These are phyloP conservation scores for Aspergillus brasiliensis DNA, from an alignment of 2,329 filamentous ascomycete genomes.

Conservation along the genomic window DNA sequence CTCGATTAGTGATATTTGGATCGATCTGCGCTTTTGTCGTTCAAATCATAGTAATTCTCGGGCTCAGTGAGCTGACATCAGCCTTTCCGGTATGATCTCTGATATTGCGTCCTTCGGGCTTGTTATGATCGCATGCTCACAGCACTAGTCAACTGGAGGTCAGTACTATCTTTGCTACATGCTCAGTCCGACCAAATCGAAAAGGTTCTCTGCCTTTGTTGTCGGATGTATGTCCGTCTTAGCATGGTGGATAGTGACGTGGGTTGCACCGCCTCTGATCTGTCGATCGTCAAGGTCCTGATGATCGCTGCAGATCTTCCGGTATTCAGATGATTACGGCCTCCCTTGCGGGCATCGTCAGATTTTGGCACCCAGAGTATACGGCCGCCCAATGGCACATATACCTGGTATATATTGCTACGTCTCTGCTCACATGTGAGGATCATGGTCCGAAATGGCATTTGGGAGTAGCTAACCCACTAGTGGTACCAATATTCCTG, in stretches of 20 bases:
- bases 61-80: background rate
- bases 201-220: background rate
- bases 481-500: background rate
- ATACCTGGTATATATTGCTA: background rate
- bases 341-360: background rate
- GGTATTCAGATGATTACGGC: background rate
- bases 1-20: background rate
- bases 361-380: background rate
- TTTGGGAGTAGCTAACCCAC: background rate
- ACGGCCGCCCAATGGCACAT: background rate
- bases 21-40: background rate
- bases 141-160: background rate
- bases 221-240: slow-evolving; percentile 2
- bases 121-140: background rate
- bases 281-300: background rate
- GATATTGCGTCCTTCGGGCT: background rate
- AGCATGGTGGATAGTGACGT: slow-evolving; percentile 2
- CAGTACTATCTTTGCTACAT: background rate
- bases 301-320: background rate
- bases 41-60: background rate
- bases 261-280: background rate
- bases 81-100: background rate
- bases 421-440: background rate
- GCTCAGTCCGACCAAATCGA: background rate
- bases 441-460: background rate